Conservation (phyloP, 1,284 basidiomycete genomes). For the Ganoderma boninense region DNA sequence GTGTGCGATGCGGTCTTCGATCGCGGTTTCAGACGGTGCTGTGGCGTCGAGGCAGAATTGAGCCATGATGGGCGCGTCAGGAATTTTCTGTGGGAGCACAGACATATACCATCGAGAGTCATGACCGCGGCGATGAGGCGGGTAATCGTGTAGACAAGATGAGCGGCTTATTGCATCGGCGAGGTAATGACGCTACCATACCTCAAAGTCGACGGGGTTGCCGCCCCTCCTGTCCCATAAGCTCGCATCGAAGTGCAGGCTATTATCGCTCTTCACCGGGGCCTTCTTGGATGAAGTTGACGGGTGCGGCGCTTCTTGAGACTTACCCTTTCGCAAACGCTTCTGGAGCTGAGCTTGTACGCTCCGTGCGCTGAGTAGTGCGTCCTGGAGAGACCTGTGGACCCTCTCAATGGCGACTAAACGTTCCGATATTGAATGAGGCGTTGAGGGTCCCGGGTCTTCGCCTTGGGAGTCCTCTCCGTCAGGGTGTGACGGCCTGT, state of each 20-base stretch:
- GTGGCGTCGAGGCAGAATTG: conserved; percentile 17
- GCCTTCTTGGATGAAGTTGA: neutral
- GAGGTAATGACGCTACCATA: neutral
- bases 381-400: conserved; percentile 24
- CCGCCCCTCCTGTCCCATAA: conserved; percentile 25
- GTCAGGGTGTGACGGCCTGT: neutral
- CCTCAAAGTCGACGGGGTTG: conserved; percentile 18
- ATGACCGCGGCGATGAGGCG: neutral
- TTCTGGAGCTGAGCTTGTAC: conserved; percentile 23
- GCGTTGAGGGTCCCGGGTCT: neutral
- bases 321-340: conserved; percentile 17
- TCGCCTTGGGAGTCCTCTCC: neutral
- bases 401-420: conserved; percentile 25
- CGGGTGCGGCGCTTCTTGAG: neutral
- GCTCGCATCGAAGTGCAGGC: conserved; percentile 13
- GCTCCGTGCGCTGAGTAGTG: conserved; percentile 23
- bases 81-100: conserved; percentile 13
- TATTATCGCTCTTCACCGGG: neutral
- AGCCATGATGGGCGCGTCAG: conserved; percentile 5
- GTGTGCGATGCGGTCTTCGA: conserved; percentile 36
- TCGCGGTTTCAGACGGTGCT: conserved; percentile 16
- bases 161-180: neutral
- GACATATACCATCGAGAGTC: neutral
- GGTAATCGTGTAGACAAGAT: neutral
- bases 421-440: conserved; percentile 29